Percentiles rank a stretch among this genome's conserved stretches.
phyloP scores from a whole-genome alignment of 208 protist genomes.

The Leishmania tropica region DNA sequence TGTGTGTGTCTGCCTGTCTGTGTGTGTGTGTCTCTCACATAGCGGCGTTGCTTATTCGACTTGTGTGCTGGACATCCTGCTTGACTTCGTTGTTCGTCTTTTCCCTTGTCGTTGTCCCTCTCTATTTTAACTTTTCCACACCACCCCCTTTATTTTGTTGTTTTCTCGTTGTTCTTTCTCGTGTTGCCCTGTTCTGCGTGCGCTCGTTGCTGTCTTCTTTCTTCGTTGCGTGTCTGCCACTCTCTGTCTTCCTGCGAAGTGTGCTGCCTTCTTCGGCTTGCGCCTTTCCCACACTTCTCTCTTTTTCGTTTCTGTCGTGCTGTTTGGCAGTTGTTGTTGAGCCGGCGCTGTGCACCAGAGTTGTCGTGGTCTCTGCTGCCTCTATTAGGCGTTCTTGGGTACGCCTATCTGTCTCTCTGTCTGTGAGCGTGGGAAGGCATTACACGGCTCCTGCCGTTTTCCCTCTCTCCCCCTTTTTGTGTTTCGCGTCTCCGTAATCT shows the following conservation, averaged over 20 bases:
- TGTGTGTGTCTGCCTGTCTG: background rate
- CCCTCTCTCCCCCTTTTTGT: background rate
- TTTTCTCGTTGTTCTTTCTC: background rate
- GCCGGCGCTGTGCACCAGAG: background rate
- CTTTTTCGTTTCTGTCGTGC: background rate
- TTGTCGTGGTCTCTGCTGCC: background rate
- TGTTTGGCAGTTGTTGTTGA: background rate
- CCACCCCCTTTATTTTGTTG: background rate
- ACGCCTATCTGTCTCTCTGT: background rate
- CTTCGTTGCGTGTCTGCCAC: background rate
- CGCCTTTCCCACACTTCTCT: background rate
- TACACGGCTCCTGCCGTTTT: background rate
- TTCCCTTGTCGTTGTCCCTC: background rate
- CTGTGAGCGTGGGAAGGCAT: background rate
- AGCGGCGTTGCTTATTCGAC: background rate
- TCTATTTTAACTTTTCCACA: background rate
- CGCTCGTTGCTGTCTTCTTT: background rate
- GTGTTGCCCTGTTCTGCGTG: background rate
- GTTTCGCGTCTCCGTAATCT: background rate
- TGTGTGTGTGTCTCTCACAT: background rate
- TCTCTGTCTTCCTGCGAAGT: background rate
- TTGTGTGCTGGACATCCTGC: background rate
- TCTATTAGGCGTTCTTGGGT: background rate
- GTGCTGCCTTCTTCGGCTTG: background rate
- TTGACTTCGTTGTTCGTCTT: background rate